These are phyloP conservation scores for Camelina laxa DNA, from an alignment of 345 rosid genomes.

Conservation along the genomic window DNA sequence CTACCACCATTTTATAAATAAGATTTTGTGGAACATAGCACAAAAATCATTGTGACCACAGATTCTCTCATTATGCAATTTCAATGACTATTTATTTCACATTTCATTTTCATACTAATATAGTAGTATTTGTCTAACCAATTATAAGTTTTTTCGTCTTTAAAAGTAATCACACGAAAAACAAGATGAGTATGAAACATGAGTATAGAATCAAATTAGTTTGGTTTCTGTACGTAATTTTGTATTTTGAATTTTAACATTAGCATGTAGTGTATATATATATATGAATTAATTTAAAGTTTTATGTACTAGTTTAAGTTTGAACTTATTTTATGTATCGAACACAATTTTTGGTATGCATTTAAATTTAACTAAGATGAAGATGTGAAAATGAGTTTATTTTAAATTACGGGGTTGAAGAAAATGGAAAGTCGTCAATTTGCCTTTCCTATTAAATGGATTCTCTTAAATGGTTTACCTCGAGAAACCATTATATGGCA, in stretches of 20 bases:
- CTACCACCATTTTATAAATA: not conserved
- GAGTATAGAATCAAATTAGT: conserved; percentile 4
- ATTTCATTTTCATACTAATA: not conserved
- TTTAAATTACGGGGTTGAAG: not conserved
- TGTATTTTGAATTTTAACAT: not conserved
- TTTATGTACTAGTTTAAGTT: not conserved
- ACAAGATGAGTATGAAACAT: conserved; percentile 11
- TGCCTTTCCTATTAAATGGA: conserved; percentile 10
- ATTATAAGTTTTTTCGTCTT: not conserved
- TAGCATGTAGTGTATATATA: not conserved
- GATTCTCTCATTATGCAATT: conserved; percentile 4
- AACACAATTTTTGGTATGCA: not conserved
- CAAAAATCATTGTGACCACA: not conserved
- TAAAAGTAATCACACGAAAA: conserved; percentile 8
- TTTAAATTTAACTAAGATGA: not conserved
- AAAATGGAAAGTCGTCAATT: conserved; percentile 5
- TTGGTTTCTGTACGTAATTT: not conserved
- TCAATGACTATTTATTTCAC: conserved; percentile 9
- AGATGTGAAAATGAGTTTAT: conserved; percentile 5
- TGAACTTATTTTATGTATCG: not conserved
- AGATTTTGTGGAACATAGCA: conserved; percentile 3
- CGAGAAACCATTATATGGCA: not conserved
- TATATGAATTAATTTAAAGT: not conserved
- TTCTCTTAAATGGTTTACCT: not conserved
- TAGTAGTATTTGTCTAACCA: conserved; percentile 4